phyloP scores from a whole-genome alignment of 2,329 filamentous ascomycete species.

The Neofusicoccum sp. region DNA sequence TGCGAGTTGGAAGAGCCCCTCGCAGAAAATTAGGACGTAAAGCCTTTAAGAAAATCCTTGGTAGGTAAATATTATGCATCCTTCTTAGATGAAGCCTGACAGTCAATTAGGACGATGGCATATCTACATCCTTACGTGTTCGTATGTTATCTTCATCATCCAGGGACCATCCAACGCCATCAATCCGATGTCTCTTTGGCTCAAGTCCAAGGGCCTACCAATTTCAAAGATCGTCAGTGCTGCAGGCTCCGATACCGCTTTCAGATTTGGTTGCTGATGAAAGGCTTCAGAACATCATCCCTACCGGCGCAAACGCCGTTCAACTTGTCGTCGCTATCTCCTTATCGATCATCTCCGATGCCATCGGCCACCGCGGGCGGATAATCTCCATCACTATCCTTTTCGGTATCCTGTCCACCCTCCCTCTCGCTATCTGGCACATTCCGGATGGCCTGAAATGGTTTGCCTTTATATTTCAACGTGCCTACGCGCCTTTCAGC shows the following conservation, averaged over 20 bases:
- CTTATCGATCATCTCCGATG: constrained; percentile 27
- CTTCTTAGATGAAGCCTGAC: neutral
- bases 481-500: constrained; percentile 35
- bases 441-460: constrained; percentile 36
- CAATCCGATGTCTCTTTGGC: constrained; percentile 29
- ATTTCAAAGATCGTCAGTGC: constrained; percentile 26
- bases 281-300: constrained; percentile 26
- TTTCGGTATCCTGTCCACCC: constrained; percentile 27
- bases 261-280: neutral
- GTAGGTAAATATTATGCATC: too few relatives aligned
- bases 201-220: constrained; percentile 24
- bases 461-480: constrained; percentile 36
- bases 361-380: constrained; percentile 25
- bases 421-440: constrained; percentile 36
- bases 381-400: constrained; percentile 27
- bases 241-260: too few relatives aligned
- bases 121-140: constrained; percentile 26
- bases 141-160: constrained; percentile 29
- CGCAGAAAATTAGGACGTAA: constrained; percentile 24
- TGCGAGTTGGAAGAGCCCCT: constrained; percentile 25
- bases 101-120: constrained; percentile 25
- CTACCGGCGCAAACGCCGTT: constrained; percentile 26
- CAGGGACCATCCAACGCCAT: constrained; percentile 25
- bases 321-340: constrained; percentile 27
- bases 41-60: constrained; percentile 27